These are phyloP conservation scores for Sclerotinia borealis DNA, from an alignment of 2,329 filamentous ascomycete genomes.

Conservation along the genomic window DNA sequence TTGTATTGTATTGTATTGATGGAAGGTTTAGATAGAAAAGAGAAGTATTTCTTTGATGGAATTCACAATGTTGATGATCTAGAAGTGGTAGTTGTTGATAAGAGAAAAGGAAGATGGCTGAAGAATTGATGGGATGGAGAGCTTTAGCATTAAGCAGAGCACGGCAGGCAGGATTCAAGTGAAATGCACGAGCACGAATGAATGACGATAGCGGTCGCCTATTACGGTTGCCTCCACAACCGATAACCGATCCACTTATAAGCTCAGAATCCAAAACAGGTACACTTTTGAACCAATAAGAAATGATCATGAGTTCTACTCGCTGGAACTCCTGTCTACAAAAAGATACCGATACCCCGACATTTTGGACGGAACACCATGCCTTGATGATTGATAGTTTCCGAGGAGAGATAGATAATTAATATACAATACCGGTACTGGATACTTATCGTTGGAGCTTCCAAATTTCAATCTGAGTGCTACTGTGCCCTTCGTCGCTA, in stretches of 20 bases:
- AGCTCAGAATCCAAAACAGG: background rate
- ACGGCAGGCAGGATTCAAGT: no score
- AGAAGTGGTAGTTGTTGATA: conserved; percentile 19
- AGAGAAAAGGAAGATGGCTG: conserved; percentile 3
- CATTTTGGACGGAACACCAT: background rate
- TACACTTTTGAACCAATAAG: background rate
- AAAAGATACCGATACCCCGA: conserved; percentile 3
- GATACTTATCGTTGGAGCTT: no score
- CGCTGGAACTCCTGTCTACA: background rate
- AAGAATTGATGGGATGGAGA: background rate
- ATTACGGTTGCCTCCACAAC: conserved; percentile 4
- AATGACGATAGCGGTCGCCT: conserved; percentile 13
- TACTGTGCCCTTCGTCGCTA: no score
- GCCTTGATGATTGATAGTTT: no score
- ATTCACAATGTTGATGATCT: conserved; percentile 17
- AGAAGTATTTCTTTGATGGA: conserved; percentile 13
- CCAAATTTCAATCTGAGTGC: no score
- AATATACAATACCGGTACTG: no score
- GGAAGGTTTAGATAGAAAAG: conserved; percentile 10
- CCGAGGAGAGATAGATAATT: no score
- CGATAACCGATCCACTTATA: background rate
- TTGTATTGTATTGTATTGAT: conserved; percentile 8
- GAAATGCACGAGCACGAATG: background rate
- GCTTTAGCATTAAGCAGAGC: conserved; percentile 1
- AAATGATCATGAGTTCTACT: background rate